phyloP scores from a whole-genome alignment of 2,329 filamentous ascomycete genomes.

The Arthrobotrys sinensis region DNA sequence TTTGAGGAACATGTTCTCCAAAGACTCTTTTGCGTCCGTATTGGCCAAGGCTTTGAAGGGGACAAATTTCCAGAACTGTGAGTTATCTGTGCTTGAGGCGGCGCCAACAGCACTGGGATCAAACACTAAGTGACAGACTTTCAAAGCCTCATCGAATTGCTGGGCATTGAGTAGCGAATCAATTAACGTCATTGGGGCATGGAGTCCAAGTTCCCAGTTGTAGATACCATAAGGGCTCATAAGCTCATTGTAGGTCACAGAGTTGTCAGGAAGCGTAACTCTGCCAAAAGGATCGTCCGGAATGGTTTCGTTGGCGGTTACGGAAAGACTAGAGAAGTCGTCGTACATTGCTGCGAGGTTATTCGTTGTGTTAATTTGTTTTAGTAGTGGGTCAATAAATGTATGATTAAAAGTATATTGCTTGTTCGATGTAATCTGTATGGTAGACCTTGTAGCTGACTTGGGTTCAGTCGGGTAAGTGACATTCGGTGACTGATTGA shows the following conservation, averaged over 20 bases:
- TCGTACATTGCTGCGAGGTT: slow-evolving; percentile 3
- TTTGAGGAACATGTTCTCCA: slow-evolving; percentile 22
- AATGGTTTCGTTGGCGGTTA: neutral
- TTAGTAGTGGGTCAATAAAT: slow-evolving; percentile 12
- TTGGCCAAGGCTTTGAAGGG: slow-evolving; percentile 3
- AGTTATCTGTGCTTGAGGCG: slow-evolving; percentile 16
- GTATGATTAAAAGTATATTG: slow-evolving; percentile 19
- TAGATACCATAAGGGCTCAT: slow-evolving; percentile 15
- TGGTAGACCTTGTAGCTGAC: neutral
- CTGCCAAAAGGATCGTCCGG: slow-evolving; percentile 17
- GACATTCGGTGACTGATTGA: neutral
- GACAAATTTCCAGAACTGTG: slow-evolving; percentile 5
- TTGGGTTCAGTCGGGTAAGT: slow-evolving; percentile 15
- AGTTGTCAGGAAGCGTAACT: neutral
- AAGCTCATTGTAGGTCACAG: slow-evolving; percentile 8
- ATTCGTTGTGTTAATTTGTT: slow-evolving; percentile 13
- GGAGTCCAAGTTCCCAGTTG: slow-evolving; percentile 31
- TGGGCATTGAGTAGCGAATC: slow-evolving; percentile 11
- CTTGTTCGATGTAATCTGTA: slow-evolving; percentile 6
- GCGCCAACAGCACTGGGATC: slow-evolving; percentile 16
- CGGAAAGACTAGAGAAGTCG: slow-evolving; percentile 6
- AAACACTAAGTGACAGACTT: slow-evolving; percentile 9
- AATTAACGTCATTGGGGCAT: slow-evolving; percentile 22
- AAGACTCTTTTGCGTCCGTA: slow-evolving; percentile 7
- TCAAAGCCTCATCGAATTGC: slow-evolving; percentile 26